A percentile compares a stretch with the other conserved stretches of the same genome.
Evolutionary conservation across 1,139 yeast genomes (phyloP).

Genomic region (Suhomyces maxii): DNA sequence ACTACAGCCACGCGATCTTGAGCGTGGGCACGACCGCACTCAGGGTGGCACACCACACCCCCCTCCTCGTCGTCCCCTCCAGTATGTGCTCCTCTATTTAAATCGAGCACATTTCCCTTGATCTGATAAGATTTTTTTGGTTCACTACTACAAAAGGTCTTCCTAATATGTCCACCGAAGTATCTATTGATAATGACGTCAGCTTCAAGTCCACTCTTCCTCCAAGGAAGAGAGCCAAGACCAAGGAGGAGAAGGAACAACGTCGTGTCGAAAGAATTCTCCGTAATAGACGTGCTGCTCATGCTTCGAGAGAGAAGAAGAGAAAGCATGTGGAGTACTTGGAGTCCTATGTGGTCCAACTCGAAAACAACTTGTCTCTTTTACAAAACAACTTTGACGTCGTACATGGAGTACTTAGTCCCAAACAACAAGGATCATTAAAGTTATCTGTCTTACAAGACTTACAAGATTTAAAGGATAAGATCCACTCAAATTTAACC

Average conservation of each 20-base stretch:
- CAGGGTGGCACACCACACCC: neutral
- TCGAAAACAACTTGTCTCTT: constrained; percentile 41
- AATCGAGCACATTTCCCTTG: neutral
- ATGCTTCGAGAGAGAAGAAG: constrained; percentile 95
- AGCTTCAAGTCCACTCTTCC: constrained; percentile 59
- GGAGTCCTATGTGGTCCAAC: constrained; percentile 59
- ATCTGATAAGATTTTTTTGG: neutral
- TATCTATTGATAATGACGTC: constrained; percentile 9
- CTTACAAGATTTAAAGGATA: constrained; percentile 32
- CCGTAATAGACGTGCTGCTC: constrained; percentile 96
- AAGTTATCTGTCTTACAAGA: constrained; percentile 23
- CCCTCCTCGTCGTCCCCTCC: neutral
- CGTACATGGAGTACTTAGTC: constrained; percentile 15
- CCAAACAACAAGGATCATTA: constrained; percentile 16
- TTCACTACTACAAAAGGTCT: neutral
- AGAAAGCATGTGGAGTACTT: constrained; percentile 86
- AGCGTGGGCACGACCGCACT: neutral
- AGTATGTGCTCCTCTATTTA: constrained; percentile 1
- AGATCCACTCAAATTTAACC: constrained; percentile 34
- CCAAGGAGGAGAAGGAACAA: constrained; percentile 96
- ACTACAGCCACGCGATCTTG: neutral
- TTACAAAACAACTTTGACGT: constrained; percentile 26
- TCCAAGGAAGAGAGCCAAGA: constrained; percentile 94
- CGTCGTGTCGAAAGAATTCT: constrained; percentile 89
- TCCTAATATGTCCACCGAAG: constrained; percentile 13